Evolutionary conservation across 352 stramenopile species (phyloP).

Genomic region (Elongisporangium prolatum): DNA sequence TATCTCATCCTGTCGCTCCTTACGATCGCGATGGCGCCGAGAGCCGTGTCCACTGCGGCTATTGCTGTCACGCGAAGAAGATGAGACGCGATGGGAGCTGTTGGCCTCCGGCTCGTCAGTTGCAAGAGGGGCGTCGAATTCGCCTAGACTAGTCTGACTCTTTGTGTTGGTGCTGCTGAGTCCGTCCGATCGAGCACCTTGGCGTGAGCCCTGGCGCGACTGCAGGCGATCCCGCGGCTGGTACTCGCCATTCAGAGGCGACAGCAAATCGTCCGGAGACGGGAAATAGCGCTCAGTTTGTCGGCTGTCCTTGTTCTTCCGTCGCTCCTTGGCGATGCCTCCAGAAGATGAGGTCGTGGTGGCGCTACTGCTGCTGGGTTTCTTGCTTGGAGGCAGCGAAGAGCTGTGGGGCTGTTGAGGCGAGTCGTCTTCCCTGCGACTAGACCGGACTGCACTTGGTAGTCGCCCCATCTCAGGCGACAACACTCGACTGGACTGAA

Average conservation of each 20-base stretch:
- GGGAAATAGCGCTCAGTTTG: slow-evolving; percentile 13
- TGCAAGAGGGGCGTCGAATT: slow-evolving; percentile 34
- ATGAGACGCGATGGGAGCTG: not conserved
- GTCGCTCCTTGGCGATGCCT: slow-evolving; percentile 23
- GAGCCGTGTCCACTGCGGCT: slow-evolving; percentile 17
- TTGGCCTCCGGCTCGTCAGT: slow-evolving; percentile 11
- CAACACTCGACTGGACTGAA: slow-evolving; percentile 19
- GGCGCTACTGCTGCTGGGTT: slow-evolving; percentile 8
- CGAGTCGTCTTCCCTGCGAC: slow-evolving; percentile 9
- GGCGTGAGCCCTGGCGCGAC: slow-evolving; percentile 66
- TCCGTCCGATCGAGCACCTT: slow-evolving; percentile 33
- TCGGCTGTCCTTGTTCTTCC: slow-evolving; percentile 27
- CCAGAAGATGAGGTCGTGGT: slow-evolving; percentile 4
- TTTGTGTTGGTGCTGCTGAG: slow-evolving; percentile 8
- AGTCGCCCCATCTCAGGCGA: slow-evolving; percentile 22
- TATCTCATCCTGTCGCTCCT: slow-evolving; percentile 27
- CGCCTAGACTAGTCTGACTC: slow-evolving; percentile 27
- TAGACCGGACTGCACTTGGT: slow-evolving; percentile 29
- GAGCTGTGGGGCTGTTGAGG: slow-evolving; percentile 3
- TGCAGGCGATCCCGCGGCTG: slow-evolving; percentile 69
- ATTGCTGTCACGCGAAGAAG: not conserved
- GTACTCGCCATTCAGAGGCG: slow-evolving; percentile 42
- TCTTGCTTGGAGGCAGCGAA: slow-evolving; percentile 1
- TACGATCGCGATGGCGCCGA: slow-evolving; percentile 21
- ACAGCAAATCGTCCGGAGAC: slow-evolving; percentile 33